Evolutionary conservation across 129 eudicot species (phyloP).

Genomic region (Erigeron canadensis): DNA sequence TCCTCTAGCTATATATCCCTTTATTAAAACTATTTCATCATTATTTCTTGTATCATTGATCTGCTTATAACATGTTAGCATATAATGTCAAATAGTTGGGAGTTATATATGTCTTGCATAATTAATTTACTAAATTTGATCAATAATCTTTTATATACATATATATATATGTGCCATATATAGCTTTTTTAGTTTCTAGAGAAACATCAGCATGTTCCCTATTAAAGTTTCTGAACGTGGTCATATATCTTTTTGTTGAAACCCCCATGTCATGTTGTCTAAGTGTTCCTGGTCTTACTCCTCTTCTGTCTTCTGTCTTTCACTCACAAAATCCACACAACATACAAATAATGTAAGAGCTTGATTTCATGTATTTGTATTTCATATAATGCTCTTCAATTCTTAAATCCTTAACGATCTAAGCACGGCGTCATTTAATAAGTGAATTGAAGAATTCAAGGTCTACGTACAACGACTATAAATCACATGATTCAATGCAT

Average conservation of each 20-base stretch:
- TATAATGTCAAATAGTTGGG: neutral
- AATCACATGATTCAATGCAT: too few species aligned
- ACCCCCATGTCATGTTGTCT: slow-evolving; percentile 25
- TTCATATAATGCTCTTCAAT: neutral
- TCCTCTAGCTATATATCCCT: too few species aligned
- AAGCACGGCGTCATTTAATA: neutral
- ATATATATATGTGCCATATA: neutral
- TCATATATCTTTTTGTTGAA: slow-evolving; percentile 27
- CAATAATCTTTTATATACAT: neutral
- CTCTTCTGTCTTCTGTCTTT: neutral
- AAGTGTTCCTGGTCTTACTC: slow-evolving; percentile 17
- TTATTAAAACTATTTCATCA: neutral
- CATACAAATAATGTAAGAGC: neutral
- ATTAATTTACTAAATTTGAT: slow-evolving; percentile 22
- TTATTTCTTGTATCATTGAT: neutral
- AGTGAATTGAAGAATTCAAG: too few species aligned
- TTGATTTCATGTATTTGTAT: neutral
- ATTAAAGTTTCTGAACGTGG: slow-evolving; percentile 24
- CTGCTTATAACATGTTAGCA: neutral
- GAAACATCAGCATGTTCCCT: slow-evolving; percentile 23
- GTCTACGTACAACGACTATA: too few species aligned
- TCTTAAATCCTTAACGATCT: neutral
- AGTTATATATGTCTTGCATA: too few species aligned
- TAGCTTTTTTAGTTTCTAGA: too few species aligned
- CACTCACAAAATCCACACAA: neutral